Evolutionary conservation across 2,329 filamentous ascomycete genomes (phyloP).

Genomic region (Nannizziopsis arthrosporioides): DNA sequence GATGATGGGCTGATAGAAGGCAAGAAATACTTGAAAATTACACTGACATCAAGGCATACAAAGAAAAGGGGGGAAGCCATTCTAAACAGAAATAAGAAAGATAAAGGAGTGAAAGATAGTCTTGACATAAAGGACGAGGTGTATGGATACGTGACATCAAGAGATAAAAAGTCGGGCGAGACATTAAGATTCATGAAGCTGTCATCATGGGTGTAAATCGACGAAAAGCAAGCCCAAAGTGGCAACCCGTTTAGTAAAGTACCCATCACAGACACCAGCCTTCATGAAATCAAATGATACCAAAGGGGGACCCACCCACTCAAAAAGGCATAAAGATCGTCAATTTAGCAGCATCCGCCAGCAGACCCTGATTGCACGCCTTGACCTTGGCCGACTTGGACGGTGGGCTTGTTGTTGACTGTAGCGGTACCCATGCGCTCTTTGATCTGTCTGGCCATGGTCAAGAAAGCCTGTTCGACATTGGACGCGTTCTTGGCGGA

Average conservation of each 20-base stretch:
- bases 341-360: constrained; percentile 76
- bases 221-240: constrained; percentile 11
- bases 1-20: constrained; percentile 10
- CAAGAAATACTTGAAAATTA: constrained; percentile 1
- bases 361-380: constrained; percentile 79
- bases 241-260: constrained; percentile 11
- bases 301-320: background rate
- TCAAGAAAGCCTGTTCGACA: constrained; percentile 98
- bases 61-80: constrained; percentile 15
- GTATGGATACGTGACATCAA: constrained; percentile 8
- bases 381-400: constrained; percentile 89
- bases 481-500: constrained; percentile 99
- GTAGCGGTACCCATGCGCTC: constrained; percentile 97
- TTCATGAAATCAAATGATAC: constrained; percentile 9
- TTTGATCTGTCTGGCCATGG: constrained; percentile 99
- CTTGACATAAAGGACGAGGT: constrained; percentile 9
- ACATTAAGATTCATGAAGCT: constrained; percentile 11
- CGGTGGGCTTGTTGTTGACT: constrained; percentile 96
- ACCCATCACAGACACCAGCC: constrained; percentile 10
- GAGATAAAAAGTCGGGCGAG: constrained; percentile 2
- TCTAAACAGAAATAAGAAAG: constrained; percentile 22
- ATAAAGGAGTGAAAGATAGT: constrained; percentile 13
- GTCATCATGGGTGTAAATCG: constrained; percentile 8
- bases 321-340: constrained; percentile 4
- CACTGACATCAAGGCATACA: constrained; percentile 3